Base-by-base conservation (phyloP, 768 basidiomycete species). In the Termitomyces sp. region DNA sequence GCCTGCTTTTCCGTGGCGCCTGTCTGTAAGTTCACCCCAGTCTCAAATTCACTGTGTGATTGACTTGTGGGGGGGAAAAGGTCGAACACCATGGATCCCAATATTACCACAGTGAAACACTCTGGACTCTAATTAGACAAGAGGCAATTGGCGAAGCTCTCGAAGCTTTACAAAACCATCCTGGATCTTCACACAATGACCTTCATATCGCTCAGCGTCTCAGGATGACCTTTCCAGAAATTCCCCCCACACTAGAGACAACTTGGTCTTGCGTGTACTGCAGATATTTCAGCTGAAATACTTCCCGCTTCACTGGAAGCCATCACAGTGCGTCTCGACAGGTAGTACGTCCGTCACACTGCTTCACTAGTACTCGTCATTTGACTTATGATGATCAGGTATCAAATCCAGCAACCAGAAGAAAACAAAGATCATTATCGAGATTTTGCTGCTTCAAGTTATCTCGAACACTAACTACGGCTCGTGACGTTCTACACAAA, bases 181-280 rank as follows among this genome's bases (percentile, higher is more conserved):
- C 58, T 10, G 20, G 25, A 31, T 59, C 58, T 34, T 52, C 58
- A 10, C 47, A 40, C 10, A 51, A 59, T 36, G 38, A 31, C 36
- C 47, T 29, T 34, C 17, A 54, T 3, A 37, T 46, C 31, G 53
- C 47, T 15, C n/a, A 6, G 17, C 20, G 25, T n/a, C 4, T 17
- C 7, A 31, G 46, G 9, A 2, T 25, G 6, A 10, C 42, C 5
- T 46, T 25, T 10, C 17, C 43, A 20, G 34, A 10, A 36, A 49
- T 42, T 47, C n/a, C 31, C 4, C 48, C 32, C 17, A 17, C 49
- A 11, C 49, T 58, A 4, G 29, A 31, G 11, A 38, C 42, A 15
- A 56, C 50, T 25, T 80, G 75, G 75, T 67, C 72, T 11, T 79
- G 78, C 38, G 67, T 65, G 1, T 74, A 76, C 31, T 83, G 81